Evolutionary conservation across 768 basidiomycete species (phyloP), one percentile per base, ranked within the genome.

Genomic region (Grammothele lineata): DNA sequence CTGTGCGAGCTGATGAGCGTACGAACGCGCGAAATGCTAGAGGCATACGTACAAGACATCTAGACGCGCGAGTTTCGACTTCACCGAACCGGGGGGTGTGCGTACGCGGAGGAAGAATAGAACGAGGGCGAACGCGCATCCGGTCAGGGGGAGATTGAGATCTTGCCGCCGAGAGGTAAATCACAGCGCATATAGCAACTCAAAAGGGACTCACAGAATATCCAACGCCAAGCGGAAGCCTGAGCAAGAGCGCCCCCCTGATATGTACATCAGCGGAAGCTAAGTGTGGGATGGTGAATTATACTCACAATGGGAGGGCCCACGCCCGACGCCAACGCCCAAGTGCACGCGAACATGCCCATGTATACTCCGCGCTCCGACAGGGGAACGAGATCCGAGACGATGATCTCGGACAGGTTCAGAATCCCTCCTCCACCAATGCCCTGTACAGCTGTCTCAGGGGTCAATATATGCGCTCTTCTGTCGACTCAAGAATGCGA

Each of bases 31-130:
- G 34, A 21, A 35, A 11, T 14, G 22, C 6, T 8, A 8, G 34
- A 25, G 25, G 7, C 17, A 24, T 14, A 56, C 68, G 42, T 48
- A 67, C 66, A 63, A 58, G 68, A 69, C 68, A 35, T 70, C 69
- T 15, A 70, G 58, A 1, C 59, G 47, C 1, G 41, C 40, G 14
- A 70, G 41, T 41, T 68, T 68, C 11, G 51, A 49, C 5, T 39
- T 38, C 2, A 65, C 22, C 1, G 58, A 53, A 1, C 57, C 27
- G 7, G 27, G 35, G 1, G 69, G 69, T 0, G 55, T 55, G 3
- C 10, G 19, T 18, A 53, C 19, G 6, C 37, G 18, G 11, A 53
- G 21, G 32, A 53, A 53, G n/a, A 44, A 3, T 4, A 44, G 10
- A 8, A 17, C 21, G 11, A 43, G 14, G 2, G 26, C 32, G 10